Percentiles rank a stretch among this genome's conserved stretches.
Conservation (phyloP, 371 early-diverging fungal species). For the Rhizopus delemar region DNA sequence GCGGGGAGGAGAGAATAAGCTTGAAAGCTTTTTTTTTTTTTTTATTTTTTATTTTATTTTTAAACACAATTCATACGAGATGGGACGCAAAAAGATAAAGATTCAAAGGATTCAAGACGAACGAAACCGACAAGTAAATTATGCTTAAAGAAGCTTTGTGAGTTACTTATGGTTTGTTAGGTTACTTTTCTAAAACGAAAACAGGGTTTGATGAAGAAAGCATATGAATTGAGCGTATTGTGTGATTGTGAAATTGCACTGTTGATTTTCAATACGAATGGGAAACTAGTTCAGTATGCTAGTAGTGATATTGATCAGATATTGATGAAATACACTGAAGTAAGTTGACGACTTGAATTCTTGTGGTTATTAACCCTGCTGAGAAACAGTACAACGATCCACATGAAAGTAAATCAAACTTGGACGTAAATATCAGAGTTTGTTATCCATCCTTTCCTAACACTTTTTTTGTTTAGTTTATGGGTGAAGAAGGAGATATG, state of each 20-base stretch:
- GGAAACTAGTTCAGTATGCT: constrained; percentile 91
- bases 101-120: too few species aligned
- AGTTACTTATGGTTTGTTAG: neutral
- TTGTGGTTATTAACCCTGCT: neutral
- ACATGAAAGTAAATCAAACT: constrained; percentile 50
- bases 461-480: constrained; percentile 11
- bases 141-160: too few species aligned
- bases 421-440: constrained; percentile 27
- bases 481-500: constrained; percentile 8
- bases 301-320: constrained; percentile 91
- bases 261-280: constrained; percentile 89
- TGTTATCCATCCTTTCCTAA: neutral
- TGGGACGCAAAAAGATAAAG: too few species aligned
- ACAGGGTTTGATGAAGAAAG: constrained; percentile 97
- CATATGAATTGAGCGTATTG: constrained; percentile 95
- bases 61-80: too few species aligned
- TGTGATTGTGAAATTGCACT: constrained; percentile 97
- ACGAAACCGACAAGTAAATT: too few species aligned
- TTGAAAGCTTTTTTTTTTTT: too few species aligned
- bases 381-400: constrained; percentile 44
- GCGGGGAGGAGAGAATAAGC: too few species aligned
- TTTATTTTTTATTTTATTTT: too few species aligned
- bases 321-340: constrained; percentile 90
- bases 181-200: constrained; percentile 28
- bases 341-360: constrained; percentile 10